Base-by-base conservation (phyloP, 805 yeast species). In the Monosporozyma aquatica region DNA sequence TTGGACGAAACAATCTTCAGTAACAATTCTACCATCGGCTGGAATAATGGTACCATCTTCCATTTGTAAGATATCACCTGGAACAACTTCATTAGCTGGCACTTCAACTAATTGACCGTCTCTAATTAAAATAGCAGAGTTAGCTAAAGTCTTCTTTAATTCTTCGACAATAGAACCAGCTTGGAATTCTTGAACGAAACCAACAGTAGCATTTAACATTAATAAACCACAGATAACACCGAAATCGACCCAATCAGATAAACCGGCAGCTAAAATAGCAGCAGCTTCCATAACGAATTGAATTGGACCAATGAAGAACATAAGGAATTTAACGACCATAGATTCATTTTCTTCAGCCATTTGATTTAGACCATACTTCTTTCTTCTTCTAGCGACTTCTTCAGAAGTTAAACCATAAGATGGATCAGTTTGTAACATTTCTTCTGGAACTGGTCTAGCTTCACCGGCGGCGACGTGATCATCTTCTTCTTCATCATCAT, bases 251-350 rank as follows among this genome's bases (percentile, higher is more conserved):
- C 96, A 87, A 74, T 89, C 96, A 72, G 86, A 86, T 59, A 86
- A 75, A 80, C 95, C 95, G 53, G 95, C 95, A 63, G 95, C 95
- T 67, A 86, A 73, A 52, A 86, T 76, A 57, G 95, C 95, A 61
- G 95, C 95, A 62, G 90, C 94, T 73, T 86, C 95, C 95, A 86
- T 86, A 64, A 86, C 95, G 80, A 87, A 86, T 73, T 87, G 95
- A 66, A 86, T 86, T 55, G 95, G 95, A 71, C 95, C 95, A 53
- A 86, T 82, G 68, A 86, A 86, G 76, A 85, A 86, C 82, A 77
- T 75, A 59, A 81, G 61, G 66, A 87, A 85, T 75, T 86, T 86
- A 54, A 85, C 69, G 47, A 85, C 52, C 67, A 82, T 52, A 72
- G 81, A 82, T 71, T 85, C 95, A 56, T 75, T 69, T 65, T 86